Conservation (phyloP, 139 green algal genomes). For the Picochlorum sp. region DNA sequence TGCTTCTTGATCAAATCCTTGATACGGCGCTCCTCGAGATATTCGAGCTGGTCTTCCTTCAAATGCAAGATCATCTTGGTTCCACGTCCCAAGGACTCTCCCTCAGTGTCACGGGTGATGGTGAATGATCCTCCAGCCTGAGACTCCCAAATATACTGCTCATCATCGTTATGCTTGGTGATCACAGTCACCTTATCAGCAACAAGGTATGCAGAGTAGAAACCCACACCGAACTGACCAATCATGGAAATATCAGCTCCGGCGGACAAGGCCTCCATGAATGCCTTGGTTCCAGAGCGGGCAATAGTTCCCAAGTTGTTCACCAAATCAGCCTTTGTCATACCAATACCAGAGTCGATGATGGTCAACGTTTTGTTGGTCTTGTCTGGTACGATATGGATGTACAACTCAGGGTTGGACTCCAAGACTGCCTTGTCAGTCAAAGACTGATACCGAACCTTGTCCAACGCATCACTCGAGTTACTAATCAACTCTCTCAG, state of each 20-base stretch:
- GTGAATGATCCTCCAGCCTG: slow-evolving; percentile 99
- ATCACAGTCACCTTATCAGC: slow-evolving; percentile 80
- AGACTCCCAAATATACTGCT: slow-evolving; percentile 97
- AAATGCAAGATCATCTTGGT: slow-evolving; percentile 95
- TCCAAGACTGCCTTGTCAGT: slow-evolving; percentile 98
- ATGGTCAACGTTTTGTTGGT: slow-evolving; percentile 93
- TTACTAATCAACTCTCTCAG: slow-evolving; percentile 96
- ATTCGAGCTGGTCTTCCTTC: slow-evolving; percentile 97
- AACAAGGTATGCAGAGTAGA: slow-evolving; percentile 99
- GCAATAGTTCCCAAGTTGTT: slow-evolving; percentile 99
- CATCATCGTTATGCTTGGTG: slow-evolving; percentile 99
- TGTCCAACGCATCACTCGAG: slow-evolving; percentile 93
- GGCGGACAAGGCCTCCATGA: slow-evolving; percentile 98
- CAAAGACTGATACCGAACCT: slow-evolving; percentile 94
- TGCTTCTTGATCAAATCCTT: slow-evolving; percentile 99
- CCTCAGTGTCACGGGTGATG: slow-evolving; percentile 74
- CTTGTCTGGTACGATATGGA: slow-evolving; percentile 96
- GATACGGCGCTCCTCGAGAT: slow-evolving; percentile 94
- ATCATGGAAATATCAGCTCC: slow-evolving; percentile 99
- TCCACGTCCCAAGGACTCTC: slow-evolving; percentile 80
- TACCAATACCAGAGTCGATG: slow-evolving; percentile 91
- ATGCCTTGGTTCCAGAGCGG: slow-evolving; percentile 95
- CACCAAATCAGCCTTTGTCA: slow-evolving; percentile 96
- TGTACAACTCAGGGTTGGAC: slow-evolving; percentile 68
- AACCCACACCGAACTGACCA: slow-evolving; percentile 99